Base-by-base conservation (phyloP, 805 yeast genomes). In the Cyberlindnera euphorbiiphila region DNA sequence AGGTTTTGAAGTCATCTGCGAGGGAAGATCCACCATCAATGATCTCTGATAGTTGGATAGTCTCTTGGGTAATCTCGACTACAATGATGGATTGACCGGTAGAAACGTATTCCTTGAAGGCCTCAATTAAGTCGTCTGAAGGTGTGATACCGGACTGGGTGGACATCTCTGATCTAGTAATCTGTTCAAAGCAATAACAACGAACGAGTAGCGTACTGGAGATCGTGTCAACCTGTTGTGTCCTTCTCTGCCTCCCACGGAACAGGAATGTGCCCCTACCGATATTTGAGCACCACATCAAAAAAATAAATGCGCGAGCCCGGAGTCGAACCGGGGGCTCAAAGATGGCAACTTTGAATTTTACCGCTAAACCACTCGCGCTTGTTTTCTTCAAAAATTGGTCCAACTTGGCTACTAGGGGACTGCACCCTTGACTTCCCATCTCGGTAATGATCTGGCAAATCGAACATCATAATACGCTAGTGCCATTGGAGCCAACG, bases 281-380 rank as follows among this genome's bases (percentile, higher is more conserved):
- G 18, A 14, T n/a, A 9, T 12, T 16, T 9, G 6, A 6, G 11
- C 12, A 6, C 9, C 8, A 5, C 12, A 13, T 6, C 16, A 5
- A 14, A 24, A 25, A 43, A 50, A 59, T 60, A 57, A 49, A 56
- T 69, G 73, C 73, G 74, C 68, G 62, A 66, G 71, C 74, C 73
- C 73, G 74, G 74, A 69, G 69, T 69, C 74, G 74, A 69, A 69
- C 74, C 74, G 72, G 73, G 74, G 74, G 72, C 73, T 66, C 71
- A 60, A 64, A 71, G 71, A 69, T 69, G 74, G 74, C 73, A 69
- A 69, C 72, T 72, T 64, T 60, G 71, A 66, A 68, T 69, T 69
- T 68, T 69, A 68, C 74, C 74, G 68, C 74, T 69, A 69, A 69
- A 69, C 74, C 73, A 69, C 71, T 63, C 54, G 66, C 72, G 74